Conservation (phyloP, 768 basidiomycete species). For the Neoboletus subvelutipes region DNA sequence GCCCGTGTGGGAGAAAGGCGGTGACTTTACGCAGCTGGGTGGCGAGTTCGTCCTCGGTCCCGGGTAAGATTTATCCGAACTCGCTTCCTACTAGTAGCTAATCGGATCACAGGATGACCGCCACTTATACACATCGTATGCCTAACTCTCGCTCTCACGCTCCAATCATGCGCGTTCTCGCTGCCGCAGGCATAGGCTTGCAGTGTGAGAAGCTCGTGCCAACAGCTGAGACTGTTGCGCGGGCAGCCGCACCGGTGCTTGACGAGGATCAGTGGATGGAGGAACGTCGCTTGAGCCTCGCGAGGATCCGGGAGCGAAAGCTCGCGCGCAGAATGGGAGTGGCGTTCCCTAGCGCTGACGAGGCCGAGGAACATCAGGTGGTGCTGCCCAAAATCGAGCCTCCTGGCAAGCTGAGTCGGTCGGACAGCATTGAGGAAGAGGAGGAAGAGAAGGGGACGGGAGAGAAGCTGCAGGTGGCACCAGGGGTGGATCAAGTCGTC, state of each 20-base stretch:
- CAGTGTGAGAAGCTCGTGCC: slow-evolving; percentile 22
- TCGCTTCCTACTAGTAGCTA: neutral
- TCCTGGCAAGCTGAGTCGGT: slow-evolving; percentile 26
- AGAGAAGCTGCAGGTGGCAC: slow-evolving; percentile 4
- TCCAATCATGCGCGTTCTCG: slow-evolving; percentile 66
- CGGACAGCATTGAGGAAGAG: slow-evolving; percentile 34
- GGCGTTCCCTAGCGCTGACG: slow-evolving; percentile 14
- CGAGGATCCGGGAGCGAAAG: slow-evolving; percentile 33
- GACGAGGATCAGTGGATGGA: slow-evolving; percentile 39
- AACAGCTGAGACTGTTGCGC: slow-evolving; percentile 3
- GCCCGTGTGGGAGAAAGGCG: slow-evolving; percentile 80
- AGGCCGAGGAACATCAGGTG: slow-evolving; percentile 16
- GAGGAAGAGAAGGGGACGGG: slow-evolving; percentile 27
- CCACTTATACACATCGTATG: slow-evolving; percentile 85
- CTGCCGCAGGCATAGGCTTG: slow-evolving; percentile 51
- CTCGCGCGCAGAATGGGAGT: slow-evolving; percentile 33
- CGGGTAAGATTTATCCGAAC: slow-evolving; percentile 47
- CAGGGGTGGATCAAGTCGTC: neutral
- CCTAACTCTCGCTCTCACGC: slow-evolving; percentile 70
- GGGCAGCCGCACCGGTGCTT: slow-evolving; percentile 2
- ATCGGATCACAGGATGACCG: slow-evolving; percentile 48
- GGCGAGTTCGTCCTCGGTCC: slow-evolving; percentile 84
- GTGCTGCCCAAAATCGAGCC: slow-evolving; percentile 21
- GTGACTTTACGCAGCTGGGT: slow-evolving; percentile 76
- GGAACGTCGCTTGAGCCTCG: slow-evolving; percentile 33